Percentiles rank a stretch among this genome's conserved stretches.
These are phyloP conservation scores for Cucurbita pepo DNA, from an alignment of 306 rosid species.

Conservation along the genomic window DNA sequence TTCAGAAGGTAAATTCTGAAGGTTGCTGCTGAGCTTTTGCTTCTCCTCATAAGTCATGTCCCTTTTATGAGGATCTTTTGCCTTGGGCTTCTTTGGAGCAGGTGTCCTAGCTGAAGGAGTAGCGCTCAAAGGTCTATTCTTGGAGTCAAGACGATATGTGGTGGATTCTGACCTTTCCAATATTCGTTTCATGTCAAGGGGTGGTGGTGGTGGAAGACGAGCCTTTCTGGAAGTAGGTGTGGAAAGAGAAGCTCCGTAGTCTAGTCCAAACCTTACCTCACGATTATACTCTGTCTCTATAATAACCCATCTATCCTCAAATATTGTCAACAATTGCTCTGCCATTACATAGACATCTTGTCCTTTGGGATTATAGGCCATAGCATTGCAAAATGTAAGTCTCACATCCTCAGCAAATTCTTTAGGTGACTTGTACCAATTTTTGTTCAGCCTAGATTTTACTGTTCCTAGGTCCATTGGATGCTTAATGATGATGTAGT, in stretches of 20 bases:
- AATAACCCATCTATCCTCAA: constrained; percentile 84
- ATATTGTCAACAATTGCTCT: constrained; percentile 51
- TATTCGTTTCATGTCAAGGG: constrained; percentile 71
- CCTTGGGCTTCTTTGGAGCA: constrained; percentile 91
- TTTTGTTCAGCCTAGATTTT: constrained; percentile 62
- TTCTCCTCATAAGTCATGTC: constrained; percentile 87
- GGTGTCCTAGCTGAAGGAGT: constrained; percentile 76
- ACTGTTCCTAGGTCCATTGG: constrained; percentile 95
- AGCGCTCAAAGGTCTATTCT: constrained; percentile 28
- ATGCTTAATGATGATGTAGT: constrained; percentile 52
- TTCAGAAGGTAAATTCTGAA: constrained; percentile 68
- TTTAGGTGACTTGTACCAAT: constrained; percentile 89
- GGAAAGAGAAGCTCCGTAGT: constrained; percentile 31
- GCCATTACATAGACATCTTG: constrained; percentile 98
- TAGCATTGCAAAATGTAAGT: constrained; percentile 79
- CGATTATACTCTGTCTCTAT: constrained; percentile 77
- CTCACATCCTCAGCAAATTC: constrained; percentile 97
- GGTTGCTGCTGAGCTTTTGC: constrained; percentile 73
- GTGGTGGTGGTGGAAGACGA: constrained; percentile 37
- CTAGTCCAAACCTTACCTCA: constrained; percentile 46
- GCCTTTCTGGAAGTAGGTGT: constrained; percentile 62
- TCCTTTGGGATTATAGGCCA: constrained; percentile 81
- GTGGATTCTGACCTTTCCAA: constrained; percentile 65
- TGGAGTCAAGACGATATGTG: constrained; percentile 24
- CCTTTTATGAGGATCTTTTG: constrained; percentile 84